These are phyloP conservation scores for Aspergillus sp. DNA, from an alignment of 2,329 filamentous ascomycete genomes.

Conservation along the genomic window DNA sequence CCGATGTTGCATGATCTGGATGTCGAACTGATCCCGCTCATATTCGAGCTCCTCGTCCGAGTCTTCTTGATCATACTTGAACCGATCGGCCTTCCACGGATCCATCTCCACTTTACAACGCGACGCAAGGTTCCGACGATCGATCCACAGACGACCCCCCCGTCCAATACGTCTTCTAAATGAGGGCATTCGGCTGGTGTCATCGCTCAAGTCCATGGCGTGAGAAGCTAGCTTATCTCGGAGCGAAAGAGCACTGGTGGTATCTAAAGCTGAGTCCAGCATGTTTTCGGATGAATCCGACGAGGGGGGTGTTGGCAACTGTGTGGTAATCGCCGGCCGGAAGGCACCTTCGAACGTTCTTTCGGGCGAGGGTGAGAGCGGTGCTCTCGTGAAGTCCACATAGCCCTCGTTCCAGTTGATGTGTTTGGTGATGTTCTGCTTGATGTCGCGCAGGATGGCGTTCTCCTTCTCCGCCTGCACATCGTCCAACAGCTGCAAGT, in stretches of 20 bases:
- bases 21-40: slow-evolving; percentile 67
- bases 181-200: slow-evolving; percentile 53
- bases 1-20: slow-evolving; percentile 56
- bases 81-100: slow-evolving; percentile 62
- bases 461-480: slow-evolving; percentile 77
- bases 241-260: slow-evolving; percentile 28
- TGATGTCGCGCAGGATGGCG: slow-evolving; percentile 76
- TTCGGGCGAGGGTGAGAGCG: slow-evolving; percentile 74
- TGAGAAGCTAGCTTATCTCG: slow-evolving; percentile 40
- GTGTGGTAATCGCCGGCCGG: slow-evolving; percentile 65
- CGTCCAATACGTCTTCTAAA: slow-evolving; percentile 84
- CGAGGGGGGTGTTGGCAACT: slow-evolving; percentile 55
- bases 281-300: slow-evolving; percentile 47
- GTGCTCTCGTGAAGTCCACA: slow-evolving; percentile 81
- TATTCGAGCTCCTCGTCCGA: slow-evolving; percentile 73
- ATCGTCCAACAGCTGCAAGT: slow-evolving; percentile 74
- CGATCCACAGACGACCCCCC: slow-evolving; percentile 81
- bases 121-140: slow-evolving; percentile 68
- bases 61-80: slow-evolving; percentile 85
- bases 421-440: slow-evolving; percentile 83
- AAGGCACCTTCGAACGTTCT: slow-evolving; percentile 62
- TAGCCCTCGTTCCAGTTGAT: slow-evolving; percentile 87
- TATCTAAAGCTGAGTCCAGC: slow-evolving; percentile 37
- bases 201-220: slow-evolving; percentile 43
- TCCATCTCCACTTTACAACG: slow-evolving; percentile 47